Evolutionary conservation across 331 rosid genomes (phyloP).

Genomic region (Quercus tomentella): DNA sequence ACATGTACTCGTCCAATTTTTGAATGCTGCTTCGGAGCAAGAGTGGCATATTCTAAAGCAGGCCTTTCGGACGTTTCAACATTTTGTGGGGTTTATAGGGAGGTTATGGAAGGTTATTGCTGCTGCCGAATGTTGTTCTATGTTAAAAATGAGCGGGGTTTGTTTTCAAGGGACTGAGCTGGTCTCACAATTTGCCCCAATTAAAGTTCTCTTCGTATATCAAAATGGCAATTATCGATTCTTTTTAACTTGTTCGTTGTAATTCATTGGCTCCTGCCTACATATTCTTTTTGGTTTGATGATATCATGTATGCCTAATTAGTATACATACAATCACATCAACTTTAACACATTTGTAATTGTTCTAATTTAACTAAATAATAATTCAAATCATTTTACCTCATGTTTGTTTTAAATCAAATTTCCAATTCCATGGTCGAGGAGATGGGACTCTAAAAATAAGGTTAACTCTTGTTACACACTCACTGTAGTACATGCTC

Average conservation of each 20-base stretch:
- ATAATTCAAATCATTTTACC: too few relatives aligned
- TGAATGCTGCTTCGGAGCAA: constrained; percentile 20
- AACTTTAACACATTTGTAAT: neutral
- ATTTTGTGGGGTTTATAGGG: neutral
- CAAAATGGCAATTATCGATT: too few relatives aligned
- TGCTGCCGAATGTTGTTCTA: constrained; percentile 10
- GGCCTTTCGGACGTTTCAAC: constrained; percentile 20
- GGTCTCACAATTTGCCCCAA: too few relatives aligned
- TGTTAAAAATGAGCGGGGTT: neutral
- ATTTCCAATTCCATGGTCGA: too few relatives aligned
- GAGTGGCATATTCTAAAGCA: neutral
- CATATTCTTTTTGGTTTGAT: neutral
- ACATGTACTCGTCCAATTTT: constrained; percentile 16
- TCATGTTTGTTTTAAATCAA: too few relatives aligned
- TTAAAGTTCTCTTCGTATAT: too few relatives aligned
- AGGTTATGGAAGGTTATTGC: constrained; percentile 10
- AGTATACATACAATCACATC: neutral
- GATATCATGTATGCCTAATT: neutral
- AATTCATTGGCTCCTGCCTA: neutral
- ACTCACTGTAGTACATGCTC: too few relatives aligned
- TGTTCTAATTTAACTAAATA: too few relatives aligned
- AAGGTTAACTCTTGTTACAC: too few relatives aligned
- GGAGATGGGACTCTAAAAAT: too few relatives aligned
- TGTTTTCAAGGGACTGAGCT: neutral
- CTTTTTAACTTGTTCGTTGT: too few relatives aligned